Percentiles rank a stretch among this genome's conserved stretches.
phyloP scores from a whole-genome alignment of 225 moss, liverwort and hornwort species.

The Pseudoscleropodium purum region DNA sequence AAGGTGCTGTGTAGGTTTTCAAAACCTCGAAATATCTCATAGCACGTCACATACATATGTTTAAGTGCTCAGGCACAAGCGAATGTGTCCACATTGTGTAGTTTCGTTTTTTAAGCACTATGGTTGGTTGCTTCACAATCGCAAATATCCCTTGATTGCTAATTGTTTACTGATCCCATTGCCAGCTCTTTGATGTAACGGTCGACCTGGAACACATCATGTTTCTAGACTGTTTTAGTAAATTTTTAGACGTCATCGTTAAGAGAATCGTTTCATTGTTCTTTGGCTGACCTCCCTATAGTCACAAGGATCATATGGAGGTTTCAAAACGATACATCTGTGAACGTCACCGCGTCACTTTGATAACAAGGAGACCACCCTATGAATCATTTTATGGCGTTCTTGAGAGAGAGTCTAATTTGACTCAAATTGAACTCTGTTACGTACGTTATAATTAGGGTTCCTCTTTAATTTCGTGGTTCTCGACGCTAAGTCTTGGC shows the following conservation, averaged over 20 bases:
- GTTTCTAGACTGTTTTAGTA: not conserved
- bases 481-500: not conserved
- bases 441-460: not conserved
- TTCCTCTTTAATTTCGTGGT: not conserved
- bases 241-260: not conserved
- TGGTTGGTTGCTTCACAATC: not conserved
- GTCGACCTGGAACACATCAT: not conserved
- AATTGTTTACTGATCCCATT: not conserved
- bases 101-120: not conserved
- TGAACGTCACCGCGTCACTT: not conserved
- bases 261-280: not conserved
- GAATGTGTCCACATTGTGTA: not conserved
- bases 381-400: not conserved
- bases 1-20: not conserved
- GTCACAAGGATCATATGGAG: not conserved
- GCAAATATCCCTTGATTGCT: not conserved
- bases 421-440: not conserved
- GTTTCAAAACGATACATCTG: not conserved
- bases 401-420: not conserved
- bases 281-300: not conserved
- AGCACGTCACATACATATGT: not conserved
- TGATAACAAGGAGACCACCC: not conserved
- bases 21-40: not conserved
- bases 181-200: not conserved
- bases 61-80: not conserved